Conservation (phyloP, 805 yeast genomes). For the Vanderwaltozyma verrucispora region DNA sequence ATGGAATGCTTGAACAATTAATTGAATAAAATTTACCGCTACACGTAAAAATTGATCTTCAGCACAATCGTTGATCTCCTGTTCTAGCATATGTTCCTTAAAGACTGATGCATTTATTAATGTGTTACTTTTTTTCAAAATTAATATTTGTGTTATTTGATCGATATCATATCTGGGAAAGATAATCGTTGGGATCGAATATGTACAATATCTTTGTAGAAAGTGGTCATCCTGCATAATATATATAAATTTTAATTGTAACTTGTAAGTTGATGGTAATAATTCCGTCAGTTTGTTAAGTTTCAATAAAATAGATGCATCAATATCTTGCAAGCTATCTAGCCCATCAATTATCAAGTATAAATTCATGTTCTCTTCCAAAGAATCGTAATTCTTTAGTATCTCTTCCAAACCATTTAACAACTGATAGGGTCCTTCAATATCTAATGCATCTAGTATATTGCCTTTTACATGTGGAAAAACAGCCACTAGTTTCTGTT, state of each 20-base stretch:
- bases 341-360: conserved; percentile 25
- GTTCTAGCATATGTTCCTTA: conserved; percentile 4
- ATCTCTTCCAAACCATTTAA: conserved; percentile 13
- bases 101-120: conserved; percentile 8
- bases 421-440: conserved; percentile 23
- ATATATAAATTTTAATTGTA: conserved; percentile 19
- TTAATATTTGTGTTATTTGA: conserved; percentile 17
- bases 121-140: conserved; percentile 10
- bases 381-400: conserved; percentile 5
- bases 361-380: conserved; percentile 6
- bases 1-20: conserved; percentile 24
- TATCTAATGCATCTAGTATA: conserved; percentile 21
- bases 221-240: conserved; percentile 17
- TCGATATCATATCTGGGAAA: conserved; percentile 23
- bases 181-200: conserved; percentile 18
- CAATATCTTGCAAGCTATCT: conserved; percentile 25
- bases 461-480: conserved; percentile 8
- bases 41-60: conserved; percentile 9
- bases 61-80: conserved; percentile 6
- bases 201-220: conserved; percentile 19
- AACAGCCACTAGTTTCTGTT: conserved; percentile 9
- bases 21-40: conserved; percentile 18
- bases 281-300: conserved; percentile 21
- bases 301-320: conserved; percentile 19
- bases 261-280: conserved; percentile 8